Evolutionary conservation across 192 early-diverging fungal species (phyloP), one percentile per base, ranked within the genome.

Genomic region (Funneliformis mosseae): DNA sequence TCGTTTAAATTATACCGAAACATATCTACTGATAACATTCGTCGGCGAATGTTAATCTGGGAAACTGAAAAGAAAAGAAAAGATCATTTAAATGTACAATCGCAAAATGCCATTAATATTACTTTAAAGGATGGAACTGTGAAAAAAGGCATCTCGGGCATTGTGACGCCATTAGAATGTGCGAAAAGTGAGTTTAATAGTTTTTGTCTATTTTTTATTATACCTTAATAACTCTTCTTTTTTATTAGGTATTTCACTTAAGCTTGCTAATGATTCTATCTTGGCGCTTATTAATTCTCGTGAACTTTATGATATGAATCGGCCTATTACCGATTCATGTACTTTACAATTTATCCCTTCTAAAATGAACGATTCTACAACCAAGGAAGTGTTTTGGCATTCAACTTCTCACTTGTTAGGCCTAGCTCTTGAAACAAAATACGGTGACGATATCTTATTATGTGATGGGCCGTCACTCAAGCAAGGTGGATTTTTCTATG

Each of bases 401-500:
- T 92, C 92, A 46, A 89, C 91, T 8, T 90, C 92, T 5, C 91
- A 93, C 66, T 81, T 93, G n/a, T 84, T 93, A 68, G 95, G 93
- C 5, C 90, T 90, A 81, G 92, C 93, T 3, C 81, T 96, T 46
- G 92, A 94, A 79, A 82, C 81, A 14, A 84, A 91, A 38, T 96
- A 92, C 76, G 93, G 93, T 46, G 89, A 92, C 46, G 83, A 90
- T 21, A 27, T 90, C 16, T 79, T 94, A 45, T 86, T 96, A 33
- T 92, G 92, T 66, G 91, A 93, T 73, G 94, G 93, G 0, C 93
- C 95, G 25, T 79, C 91, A 8, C 83, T 93, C 60, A 86, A 88
- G n/a, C 85, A 88, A 12, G 89, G 90, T 41, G 95, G 95, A 14
- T 96, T 94, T 87, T 94, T 91, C 80, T 96, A 95, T 87, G 93